Conservation (phyloP, 495 filamentous ascomycete species). For the Hypoxylon intermedium region DNA sequence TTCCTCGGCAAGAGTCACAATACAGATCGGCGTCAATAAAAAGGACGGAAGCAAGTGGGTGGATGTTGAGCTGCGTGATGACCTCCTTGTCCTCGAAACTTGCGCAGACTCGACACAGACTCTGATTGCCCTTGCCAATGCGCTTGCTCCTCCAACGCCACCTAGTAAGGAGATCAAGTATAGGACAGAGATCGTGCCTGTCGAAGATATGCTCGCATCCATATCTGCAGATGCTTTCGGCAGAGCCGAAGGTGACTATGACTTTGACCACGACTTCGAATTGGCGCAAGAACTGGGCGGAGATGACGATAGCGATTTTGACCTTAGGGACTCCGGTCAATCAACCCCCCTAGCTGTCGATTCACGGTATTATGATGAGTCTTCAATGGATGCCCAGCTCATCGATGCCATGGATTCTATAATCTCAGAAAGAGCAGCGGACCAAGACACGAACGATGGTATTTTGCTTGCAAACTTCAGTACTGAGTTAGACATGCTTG, state of each 20-base stretch:
- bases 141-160: conserved; percentile 79
- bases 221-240: conserved; percentile 85
- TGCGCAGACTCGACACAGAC: conserved; percentile 98
- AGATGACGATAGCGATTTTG: conserved; percentile 42
- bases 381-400: conserved; percentile 45
- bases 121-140: conserved; percentile 79
- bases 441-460: conserved; percentile 62
- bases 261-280: conserved; percentile 64
- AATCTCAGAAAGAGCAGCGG: conserved; percentile 42
- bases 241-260: conserved; percentile 60
- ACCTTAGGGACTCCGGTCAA: conserved; percentile 41
- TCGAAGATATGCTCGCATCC: conserved; percentile 87
- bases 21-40: conserved; percentile 59
- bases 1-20: conserved; percentile 72
- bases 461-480: conserved; percentile 60
- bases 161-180: conserved; percentile 85
- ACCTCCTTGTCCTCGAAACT: conserved; percentile 88
- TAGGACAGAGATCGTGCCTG: conserved; percentile 81
- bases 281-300: conserved; percentile 47
- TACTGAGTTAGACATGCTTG: conserved; percentile 34
- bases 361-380: conserved; percentile 51
- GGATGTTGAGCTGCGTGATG: conserved; percentile 81
- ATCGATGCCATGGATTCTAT: conserved; percentile 51
- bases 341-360: conserved; percentile 49
- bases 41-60: conserved; percentile 67